Base-by-base conservation (phyloP, 2,329 filamentous ascomycete species). In the Colletotrichum navitas region DNA sequence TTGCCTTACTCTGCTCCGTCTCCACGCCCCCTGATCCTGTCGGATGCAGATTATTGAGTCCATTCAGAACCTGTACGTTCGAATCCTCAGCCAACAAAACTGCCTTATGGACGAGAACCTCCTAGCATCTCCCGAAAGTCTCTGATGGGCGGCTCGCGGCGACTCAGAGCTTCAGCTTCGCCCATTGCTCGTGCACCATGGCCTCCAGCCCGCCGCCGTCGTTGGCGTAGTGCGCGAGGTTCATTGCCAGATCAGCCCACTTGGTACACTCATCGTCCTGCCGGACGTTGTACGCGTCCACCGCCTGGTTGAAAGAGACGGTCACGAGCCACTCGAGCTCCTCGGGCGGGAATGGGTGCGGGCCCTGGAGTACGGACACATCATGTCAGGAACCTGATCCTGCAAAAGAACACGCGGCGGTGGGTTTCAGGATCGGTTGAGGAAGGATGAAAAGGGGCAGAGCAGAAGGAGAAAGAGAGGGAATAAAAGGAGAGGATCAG, bases 321-420 rank as follows among this genome's bases (percentile, higher is more conserved):
- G 89, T 88, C 0, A 90, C 89, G n/a, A 96, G 86, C 91, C 92
- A 96, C 76, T 94, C 91, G 1, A 95, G 81, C 77, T 96, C 93
- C 4, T 88, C 85, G 0, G 82, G 76, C 0, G 93, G 92, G 77
- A 93, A 93, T 1, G 81, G 78, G 1, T 82, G 78, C 29, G 83
- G 75, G n/a, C 77, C 80, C 82, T 85, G 58, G 39, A 61, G 74
- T 41, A 66, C 73, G 26, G 45, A 67, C 36, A 62, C 54, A 26
- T 11, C 54, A 5, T 66, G 61, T 71, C 67, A 76, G 63, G 29
- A 32, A 39, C 2, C 26, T 24, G 5, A 26, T 58, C 6, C 14
- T 4, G 12, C 12, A 21, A 10, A n/a, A 24, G 34, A 8, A 18
- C 10, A 12, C 10, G 34, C 34, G 36, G 34, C 32, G n/a, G 8